A percentile compares a stretch with the other conserved stretches of the same genome.
phyloP scores from a whole-genome alignment of 108 stramenopile genomes.

The Cyclotella sp. region DNA sequence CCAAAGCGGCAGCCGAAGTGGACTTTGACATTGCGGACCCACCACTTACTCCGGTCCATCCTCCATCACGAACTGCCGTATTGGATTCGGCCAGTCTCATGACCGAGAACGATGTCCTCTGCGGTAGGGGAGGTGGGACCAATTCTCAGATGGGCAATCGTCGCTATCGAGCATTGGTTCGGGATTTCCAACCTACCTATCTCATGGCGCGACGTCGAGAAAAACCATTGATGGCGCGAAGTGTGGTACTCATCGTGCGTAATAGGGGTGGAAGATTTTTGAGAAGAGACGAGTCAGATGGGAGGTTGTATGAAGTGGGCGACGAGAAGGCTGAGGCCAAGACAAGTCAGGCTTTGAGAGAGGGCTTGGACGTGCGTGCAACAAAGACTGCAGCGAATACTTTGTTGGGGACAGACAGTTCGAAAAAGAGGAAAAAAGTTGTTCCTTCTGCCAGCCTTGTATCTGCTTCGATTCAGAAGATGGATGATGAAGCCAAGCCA shows the following conservation, averaged over 20 bases:
- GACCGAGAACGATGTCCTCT: constrained; percentile 80
- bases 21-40: constrained; percentile 85
- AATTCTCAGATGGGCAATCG: constrained; percentile 91
- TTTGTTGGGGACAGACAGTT: constrained; percentile 34
- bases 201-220: constrained; percentile 85
- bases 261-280: constrained; percentile 84
- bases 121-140: constrained; percentile 87
- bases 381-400: constrained; percentile 71
- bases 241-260: constrained; percentile 84
- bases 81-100: constrained; percentile 65
- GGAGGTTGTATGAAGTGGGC: constrained; percentile 82
- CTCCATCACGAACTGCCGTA: constrained; percentile 56
- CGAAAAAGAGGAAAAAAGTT: constrained; percentile 27
- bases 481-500: background rate
- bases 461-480: background rate
- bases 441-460: background rate
- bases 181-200: constrained; percentile 88
- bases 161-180: constrained; percentile 81
- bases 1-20: constrained; percentile 76
- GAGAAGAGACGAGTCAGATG: constrained; percentile 79
- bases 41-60: constrained; percentile 66
- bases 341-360: constrained; percentile 86
- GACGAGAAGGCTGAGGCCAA: constrained; percentile 91
- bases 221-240: constrained; percentile 84
- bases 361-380: constrained; percentile 87